These are phyloP conservation scores for Penicillium aurantiogriseum DNA, from an alignment of 2,329 filamentous ascomycete species.

Conservation along the genomic window DNA sequence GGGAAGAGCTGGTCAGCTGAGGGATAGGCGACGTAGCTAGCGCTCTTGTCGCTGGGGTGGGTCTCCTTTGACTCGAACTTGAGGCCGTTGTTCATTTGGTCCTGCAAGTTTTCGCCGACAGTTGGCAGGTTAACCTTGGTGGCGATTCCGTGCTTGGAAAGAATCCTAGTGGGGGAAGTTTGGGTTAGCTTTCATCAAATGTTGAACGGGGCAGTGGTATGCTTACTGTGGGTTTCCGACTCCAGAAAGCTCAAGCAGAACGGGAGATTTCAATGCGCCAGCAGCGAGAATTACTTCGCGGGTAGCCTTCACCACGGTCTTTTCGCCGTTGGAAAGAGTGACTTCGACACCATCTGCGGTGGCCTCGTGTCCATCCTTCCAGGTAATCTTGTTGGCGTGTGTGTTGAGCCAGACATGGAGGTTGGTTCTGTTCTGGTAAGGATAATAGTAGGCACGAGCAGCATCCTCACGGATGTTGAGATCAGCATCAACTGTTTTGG, in stretches of 20 bases:
- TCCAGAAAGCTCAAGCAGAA: constrained; percentile 60
- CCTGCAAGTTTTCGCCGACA: constrained; percentile 52
- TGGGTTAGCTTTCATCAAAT: neutral
- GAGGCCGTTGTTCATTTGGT: constrained; percentile 37
- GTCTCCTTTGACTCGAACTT: constrained; percentile 11
- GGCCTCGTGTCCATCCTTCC: constrained; percentile 23
- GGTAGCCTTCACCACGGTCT: constrained; percentile 30
- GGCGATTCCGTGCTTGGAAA: constrained; percentile 26
- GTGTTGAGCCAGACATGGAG: constrained; percentile 45
- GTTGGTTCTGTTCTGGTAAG: constrained; percentile 42
- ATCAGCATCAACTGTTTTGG: constrained; percentile 42
- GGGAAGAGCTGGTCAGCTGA: constrained; percentile 26
- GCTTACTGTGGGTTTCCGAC: constrained; percentile 47
- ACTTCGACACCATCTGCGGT: constrained; percentile 32
- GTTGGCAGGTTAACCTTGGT: constrained; percentile 33
- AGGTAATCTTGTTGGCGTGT: constrained; percentile 41
- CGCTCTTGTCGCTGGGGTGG: constrained; percentile 7
- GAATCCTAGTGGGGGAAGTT: constrained; percentile 17
- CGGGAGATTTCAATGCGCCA: constrained; percentile 57
- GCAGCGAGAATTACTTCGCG: constrained; percentile 61
- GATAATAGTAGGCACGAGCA: constrained; percentile 50
- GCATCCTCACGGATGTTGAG: constrained; percentile 47
- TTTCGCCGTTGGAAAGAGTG: constrained; percentile 24
- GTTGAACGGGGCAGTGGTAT: neutral
- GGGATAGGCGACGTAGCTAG: constrained; percentile 22